Evolutionary conservation across 305 asterid species (phyloP).

Genomic region (Solanum hybrid): DNA sequence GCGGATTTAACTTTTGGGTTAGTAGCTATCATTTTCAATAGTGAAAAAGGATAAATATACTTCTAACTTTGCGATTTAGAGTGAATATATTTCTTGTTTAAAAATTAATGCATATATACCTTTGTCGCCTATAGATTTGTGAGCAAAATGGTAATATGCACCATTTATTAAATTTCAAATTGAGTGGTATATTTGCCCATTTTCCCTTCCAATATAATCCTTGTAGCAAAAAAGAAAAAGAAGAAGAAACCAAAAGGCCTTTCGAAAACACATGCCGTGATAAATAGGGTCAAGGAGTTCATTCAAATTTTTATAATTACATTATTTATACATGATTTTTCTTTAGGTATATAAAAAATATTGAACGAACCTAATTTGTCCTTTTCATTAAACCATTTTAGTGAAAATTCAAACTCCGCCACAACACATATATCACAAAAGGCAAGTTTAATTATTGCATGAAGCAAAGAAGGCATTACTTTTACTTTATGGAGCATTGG

Average conservation of each 20-base stretch:
- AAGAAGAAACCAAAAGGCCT: not conserved
- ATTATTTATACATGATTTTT: no score
- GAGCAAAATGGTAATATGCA: no score
- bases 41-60: not conserved
- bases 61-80: no score
- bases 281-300: not conserved
- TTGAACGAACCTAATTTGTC: not conserved
- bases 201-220: not conserved
- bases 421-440: not conserved
- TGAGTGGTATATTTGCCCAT: not conserved
- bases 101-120: not conserved
- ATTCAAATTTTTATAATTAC: not conserved
- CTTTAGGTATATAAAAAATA: no score
- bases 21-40: not conserved
- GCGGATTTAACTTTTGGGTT: not conserved
- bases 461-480: not conserved
- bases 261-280: not conserved
- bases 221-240: not conserved
- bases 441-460: not conserved
- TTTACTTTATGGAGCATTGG: not conserved
- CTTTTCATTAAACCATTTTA: no score
- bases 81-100: no score
- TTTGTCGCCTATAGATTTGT: no score
- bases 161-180: not conserved
- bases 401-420: not conserved